A percentile compares a stretch with the other conserved stretches of the same genome.
Conservation (phyloP, 148 eudicot species). For the Vaccinium macrocarpon region DNA sequence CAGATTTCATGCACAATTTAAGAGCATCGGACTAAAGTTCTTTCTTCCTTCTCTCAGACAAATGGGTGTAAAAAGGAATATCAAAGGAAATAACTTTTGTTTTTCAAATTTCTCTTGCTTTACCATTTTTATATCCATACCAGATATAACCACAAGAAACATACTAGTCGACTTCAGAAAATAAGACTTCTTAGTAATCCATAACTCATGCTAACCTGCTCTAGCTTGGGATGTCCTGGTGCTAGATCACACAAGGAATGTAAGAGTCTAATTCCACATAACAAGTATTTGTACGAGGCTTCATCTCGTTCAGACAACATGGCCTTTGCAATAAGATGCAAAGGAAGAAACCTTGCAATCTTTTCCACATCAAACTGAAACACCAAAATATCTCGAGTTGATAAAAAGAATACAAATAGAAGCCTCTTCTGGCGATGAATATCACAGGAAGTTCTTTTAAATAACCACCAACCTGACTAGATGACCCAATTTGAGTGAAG, state of each 20-base stretch:
- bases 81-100: neutral
- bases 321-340: conserved; percentile 68
- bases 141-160: neutral
- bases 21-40: neutral
- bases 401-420: neutral
- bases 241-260: conserved; percentile 81
- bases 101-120: neutral
- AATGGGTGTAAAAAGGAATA: neutral
- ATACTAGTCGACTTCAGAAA: neutral
- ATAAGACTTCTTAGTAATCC: neutral
- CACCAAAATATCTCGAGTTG: conserved; percentile 7
- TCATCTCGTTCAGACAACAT: conserved; percentile 60
- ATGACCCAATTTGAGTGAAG: conserved; percentile 47
- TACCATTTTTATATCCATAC: neutral
- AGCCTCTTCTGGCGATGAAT: neutral
- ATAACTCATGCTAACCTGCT: conserved; percentile 55
- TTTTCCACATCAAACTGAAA: conserved; percentile 80
- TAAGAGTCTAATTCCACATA: conserved; percentile 71
- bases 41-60: neutral
- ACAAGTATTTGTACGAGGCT: conserved; percentile 54
- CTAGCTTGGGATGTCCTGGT: conserved; percentile 75
- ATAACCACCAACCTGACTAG: conserved; percentile 48
- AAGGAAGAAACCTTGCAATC: conserved; percentile 68
- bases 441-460: neutral
- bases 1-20: neutral